phyloP scores from a whole-genome alignment of 495 filamentous ascomycete genomes.

The Lepidopterella palustris region DNA sequence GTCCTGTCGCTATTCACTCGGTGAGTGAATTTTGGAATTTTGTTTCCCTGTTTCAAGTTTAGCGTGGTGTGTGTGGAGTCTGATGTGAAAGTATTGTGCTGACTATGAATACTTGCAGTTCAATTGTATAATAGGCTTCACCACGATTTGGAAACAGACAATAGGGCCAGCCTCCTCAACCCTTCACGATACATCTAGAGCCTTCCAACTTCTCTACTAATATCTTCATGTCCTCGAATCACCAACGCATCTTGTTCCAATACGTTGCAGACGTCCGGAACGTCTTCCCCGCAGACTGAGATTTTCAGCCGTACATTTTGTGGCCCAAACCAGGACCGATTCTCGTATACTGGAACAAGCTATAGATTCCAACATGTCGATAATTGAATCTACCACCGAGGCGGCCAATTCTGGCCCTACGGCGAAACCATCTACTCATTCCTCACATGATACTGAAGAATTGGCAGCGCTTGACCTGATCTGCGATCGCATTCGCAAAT shows the following conservation, averaged over 20 bases:
- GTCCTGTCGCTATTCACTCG: slow-evolving; percentile 5
- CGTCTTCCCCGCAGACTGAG: neutral
- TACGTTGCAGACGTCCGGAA: neutral
- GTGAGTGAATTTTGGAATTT: too few relatives aligned
- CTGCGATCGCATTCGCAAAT: slow-evolving; percentile 23
- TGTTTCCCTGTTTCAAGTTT: too few relatives aligned
- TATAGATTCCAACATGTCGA: slow-evolving; percentile 17
- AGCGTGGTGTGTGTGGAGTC: neutral
- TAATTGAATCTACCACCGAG: slow-evolving; percentile 5
- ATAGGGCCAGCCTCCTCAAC: neutral
- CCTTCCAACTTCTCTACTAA: neutral
- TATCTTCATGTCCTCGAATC: slow-evolving; percentile 13
- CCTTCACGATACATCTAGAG: too few relatives aligned
- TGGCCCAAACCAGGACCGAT: neutral
- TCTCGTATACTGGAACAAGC: too few relatives aligned
- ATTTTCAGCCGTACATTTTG: neutral
- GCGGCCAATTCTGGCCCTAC: neutral
- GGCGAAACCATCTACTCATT: neutral
- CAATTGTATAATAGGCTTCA: neutral
- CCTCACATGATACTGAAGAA: slow-evolving; percentile 19
- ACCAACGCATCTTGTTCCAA: neutral
- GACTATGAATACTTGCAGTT: neutral
- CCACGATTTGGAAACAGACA: neutral
- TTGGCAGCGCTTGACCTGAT: slow-evolving; percentile 19
- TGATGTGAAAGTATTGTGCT: too few relatives aligned